Evolutionary conservation across 805 yeast genomes (phyloP).

Genomic region (Ogataea ganodermae): DNA sequence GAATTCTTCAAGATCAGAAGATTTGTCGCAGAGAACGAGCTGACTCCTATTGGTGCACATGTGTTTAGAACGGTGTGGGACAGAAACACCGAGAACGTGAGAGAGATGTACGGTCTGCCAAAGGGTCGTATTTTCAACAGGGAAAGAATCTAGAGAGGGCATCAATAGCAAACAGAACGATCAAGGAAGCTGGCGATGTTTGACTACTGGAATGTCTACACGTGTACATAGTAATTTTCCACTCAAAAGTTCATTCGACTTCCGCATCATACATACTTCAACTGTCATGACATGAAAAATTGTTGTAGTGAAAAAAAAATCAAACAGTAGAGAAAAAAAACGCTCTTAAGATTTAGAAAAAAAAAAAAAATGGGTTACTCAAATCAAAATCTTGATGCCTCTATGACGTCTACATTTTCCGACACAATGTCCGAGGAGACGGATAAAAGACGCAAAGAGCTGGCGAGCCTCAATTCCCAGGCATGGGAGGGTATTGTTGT

Average conservation of each 20-base stretch:
- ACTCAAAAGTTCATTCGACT: not conserved
- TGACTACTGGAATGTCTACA: not conserved
- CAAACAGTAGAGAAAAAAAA: not conserved
- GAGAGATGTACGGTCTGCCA: conserved; percentile 72
- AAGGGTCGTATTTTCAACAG: conserved; percentile 74
- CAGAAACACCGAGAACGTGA: conserved; percentile 63
- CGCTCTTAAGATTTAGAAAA: not conserved
- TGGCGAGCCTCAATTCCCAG: conserved; percentile 41
- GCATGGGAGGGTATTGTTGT: conserved; percentile 57
- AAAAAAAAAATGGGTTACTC: not conserved
- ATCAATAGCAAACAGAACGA: conserved; percentile 1
- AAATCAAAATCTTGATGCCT: no score
- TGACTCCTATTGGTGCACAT: conserved; percentile 88
- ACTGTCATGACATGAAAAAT: not conserved
- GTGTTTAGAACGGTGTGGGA: conserved; percentile 89
- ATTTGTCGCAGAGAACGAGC: conserved; percentile 55
- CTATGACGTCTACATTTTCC: no score
- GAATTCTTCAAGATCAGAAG: conserved; percentile 70
- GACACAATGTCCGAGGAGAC: conserved; percentile 13
- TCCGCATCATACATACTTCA: not conserved
- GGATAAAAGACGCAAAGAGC: conserved; percentile 30
- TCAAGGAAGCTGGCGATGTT: not conserved
- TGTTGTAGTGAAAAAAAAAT: not conserved
- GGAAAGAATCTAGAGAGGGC: conserved; percentile 42
- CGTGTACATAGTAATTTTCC: conserved; percentile 6